Evolutionary conservation across 495 filamentous ascomycete species (phyloP), one percentile per base, ranked within the genome.

Genomic region (Penicillium cinerascens): DNA sequence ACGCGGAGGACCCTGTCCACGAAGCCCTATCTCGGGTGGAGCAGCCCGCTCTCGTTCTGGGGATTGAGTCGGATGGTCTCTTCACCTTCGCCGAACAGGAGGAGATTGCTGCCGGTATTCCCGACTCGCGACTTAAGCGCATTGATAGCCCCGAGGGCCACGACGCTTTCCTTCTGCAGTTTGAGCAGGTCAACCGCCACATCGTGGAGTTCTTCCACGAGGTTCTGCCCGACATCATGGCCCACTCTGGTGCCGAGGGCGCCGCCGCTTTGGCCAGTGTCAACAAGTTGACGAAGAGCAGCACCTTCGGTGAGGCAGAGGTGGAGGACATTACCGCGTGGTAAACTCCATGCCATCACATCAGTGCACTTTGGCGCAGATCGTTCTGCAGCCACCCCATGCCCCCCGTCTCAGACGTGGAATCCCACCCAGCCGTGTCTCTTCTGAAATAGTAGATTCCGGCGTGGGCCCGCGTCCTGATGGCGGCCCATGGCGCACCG

Each of bases 81-180:
- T 98, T 98, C 64, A 97, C 92, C 0, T 98, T 93, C 62, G 89
- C 89, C 22, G 93, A 98, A 69, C 93, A 98, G 73, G 78, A 95
- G 64, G 90, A 97, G 65, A 67, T 98, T 33, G 93, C 92, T 1
- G 82, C 83, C 11, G 84, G 85, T 33, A 95, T 98, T 54, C 86
- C 87, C 1, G 74, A 92, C 54, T 85, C 87, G 0, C 75, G 84
- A 22, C 70, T 98, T 22, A 81, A 89, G 65, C 88, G 82, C 27
- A 98, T 98, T 43, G 89, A 97, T 59, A 91, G 86, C 54, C 87
- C 89, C 2, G 93, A 98, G 65, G 93, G 93, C 8, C 93, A 98
- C 58, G 93, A 98, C 66, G 93, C 93, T 1, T 98, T 98, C 69
- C 73, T 98, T 55, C 73, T 98, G 46, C 91, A 97, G 67, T 98